Conservation (phyloP, 306 rosid species). For the Casuarina cunninghamiana region DNA sequence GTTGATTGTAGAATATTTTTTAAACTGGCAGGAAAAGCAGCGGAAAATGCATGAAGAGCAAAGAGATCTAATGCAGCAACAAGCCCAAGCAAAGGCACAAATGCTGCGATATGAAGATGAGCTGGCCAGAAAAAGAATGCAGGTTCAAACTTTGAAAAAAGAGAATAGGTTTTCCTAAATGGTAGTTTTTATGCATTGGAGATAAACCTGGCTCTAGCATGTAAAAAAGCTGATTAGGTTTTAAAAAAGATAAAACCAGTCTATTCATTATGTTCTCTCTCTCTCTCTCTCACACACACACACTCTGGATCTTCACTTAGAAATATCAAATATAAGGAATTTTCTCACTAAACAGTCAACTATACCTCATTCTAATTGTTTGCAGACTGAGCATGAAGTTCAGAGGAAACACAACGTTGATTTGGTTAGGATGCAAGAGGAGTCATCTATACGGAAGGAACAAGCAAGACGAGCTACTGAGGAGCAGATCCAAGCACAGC, state of each 20-base stretch:
- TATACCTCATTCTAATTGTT: constrained; percentile 21
- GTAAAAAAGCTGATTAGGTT: neutral
- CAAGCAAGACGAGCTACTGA: constrained; percentile 82
- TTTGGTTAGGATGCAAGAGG: constrained; percentile 92
- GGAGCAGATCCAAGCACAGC: constrained; percentile 90
- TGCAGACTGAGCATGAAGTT: constrained; percentile 82
- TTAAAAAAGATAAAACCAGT: neutral
- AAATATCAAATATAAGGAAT: neutral
- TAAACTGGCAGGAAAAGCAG: constrained; percentile 67
- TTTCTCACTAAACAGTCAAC: constrained; percentile 4
- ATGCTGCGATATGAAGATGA: constrained; percentile 80
- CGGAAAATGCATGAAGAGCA: constrained; percentile 83
- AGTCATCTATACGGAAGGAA: constrained; percentile 80
- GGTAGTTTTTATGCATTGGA: neutral
- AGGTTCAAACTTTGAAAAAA: constrained; percentile 51
- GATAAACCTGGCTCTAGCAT: neutral
- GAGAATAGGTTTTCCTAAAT: neutral
- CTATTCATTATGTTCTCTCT: too few species aligned
- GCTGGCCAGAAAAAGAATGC: constrained; percentile 82
- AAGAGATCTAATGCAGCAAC: constrained; percentile 75
- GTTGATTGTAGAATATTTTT: constrained; percentile 7
- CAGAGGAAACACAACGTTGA: constrained; percentile 89
- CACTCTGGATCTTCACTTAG: neutral
- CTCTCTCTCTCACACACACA: neutral
- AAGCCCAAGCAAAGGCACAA: constrained; percentile 86